Evolutionary conservation across 805 yeast species (phyloP).

Genomic region (Lachancea dasiensis): DNA sequence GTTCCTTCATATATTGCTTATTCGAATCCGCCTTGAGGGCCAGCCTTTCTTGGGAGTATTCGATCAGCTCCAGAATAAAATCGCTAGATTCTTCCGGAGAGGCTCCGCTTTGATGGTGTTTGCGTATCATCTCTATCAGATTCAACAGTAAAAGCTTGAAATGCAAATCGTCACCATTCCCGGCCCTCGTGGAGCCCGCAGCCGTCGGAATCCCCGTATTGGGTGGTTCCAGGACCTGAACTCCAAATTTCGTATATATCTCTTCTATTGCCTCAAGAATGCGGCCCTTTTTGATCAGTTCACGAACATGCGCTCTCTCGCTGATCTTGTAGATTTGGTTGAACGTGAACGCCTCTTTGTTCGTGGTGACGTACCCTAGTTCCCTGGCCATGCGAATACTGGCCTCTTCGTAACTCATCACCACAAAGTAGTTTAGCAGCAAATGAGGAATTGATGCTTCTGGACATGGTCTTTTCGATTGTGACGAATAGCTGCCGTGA

Average conservation of each 20-base stretch:
- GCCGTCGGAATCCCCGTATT: conserved; percentile 3
- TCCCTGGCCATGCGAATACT: conserved; percentile 59
- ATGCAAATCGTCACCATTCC: conserved; percentile 62
- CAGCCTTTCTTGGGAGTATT: conserved; percentile 56
- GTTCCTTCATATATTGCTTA: conserved; percentile 54
- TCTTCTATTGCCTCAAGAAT: conserved; percentile 27
- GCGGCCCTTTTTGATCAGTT: conserved; percentile 23
- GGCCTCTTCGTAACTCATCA: conserved; percentile 71
- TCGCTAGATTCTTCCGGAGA: conserved; percentile 34
- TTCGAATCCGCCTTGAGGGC: conserved; percentile 57
- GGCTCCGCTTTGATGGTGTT: conserved; percentile 25
- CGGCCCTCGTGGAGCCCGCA: conserved; percentile 42
- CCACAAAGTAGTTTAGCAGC: conserved; percentile 66
- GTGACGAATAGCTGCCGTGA: background rate
- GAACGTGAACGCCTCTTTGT: conserved; percentile 30
- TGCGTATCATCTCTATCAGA: conserved; percentile 73
- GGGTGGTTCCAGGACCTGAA: conserved; percentile 21
- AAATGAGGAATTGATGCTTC: conserved; percentile 38
- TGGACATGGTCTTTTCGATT: conserved; percentile 25
- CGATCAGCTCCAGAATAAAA: conserved; percentile 49
- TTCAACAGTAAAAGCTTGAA: conserved; percentile 68
- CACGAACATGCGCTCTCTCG: conserved; percentile 22
- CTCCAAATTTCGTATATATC: conserved; percentile 28
- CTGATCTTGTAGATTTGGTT: conserved; percentile 23
- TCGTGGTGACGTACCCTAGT: conserved; percentile 30